Evolutionary conservation across 768 basidiomycete genomes (phyloP), one percentile per base, ranked within the genome.

Genomic region (Paxillus rubicundulus): DNA sequence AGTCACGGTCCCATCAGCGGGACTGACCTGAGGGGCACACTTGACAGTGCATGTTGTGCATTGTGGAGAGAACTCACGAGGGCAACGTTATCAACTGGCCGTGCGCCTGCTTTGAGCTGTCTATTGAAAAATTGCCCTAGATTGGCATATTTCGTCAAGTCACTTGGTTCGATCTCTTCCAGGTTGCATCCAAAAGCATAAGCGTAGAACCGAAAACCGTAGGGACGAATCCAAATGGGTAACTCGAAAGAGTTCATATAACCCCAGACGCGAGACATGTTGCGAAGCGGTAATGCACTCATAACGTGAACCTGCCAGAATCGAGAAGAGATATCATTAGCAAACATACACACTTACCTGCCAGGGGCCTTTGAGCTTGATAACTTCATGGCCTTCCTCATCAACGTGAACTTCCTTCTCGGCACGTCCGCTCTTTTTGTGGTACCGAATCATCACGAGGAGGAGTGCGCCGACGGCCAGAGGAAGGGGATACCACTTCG

Each of bases 101-200:
- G 79, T 32, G 70, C 83, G 37, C 92, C 97, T 20, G 79, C 77
- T 67, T 89, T 92, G 53, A 99, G 78, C 58, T 81, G 82, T 30
- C 97, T 79, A 69, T 97, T 95, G 74, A 99, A 98, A 73, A 99
- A 99, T 18, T 88, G 92, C 34, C 95, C 95, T n/a, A 99, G 77
- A 67, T 84, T 87, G 1, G 78, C 79, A 67, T 98, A 99, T 49
- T 79, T 66, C n/a, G 67, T 79, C 53, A 99, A 76, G 73, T 97
- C 91, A 10, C 74, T 65, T 1, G 79, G 82, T 34, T 93, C 92
- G 10, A 92, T 86, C 69, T 99, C 97, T 53, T 91, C 84, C 54
- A 99, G 78, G 75, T 98, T 87, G 75, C 94, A 97, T 21, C 92
- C 92, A 62, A 99, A 99, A n/a, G 84, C 77, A 61, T 74, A 82